phyloP scores from a whole-genome alignment of 768 basidiomycete species.

The Fomitopsis pulvina region DNA sequence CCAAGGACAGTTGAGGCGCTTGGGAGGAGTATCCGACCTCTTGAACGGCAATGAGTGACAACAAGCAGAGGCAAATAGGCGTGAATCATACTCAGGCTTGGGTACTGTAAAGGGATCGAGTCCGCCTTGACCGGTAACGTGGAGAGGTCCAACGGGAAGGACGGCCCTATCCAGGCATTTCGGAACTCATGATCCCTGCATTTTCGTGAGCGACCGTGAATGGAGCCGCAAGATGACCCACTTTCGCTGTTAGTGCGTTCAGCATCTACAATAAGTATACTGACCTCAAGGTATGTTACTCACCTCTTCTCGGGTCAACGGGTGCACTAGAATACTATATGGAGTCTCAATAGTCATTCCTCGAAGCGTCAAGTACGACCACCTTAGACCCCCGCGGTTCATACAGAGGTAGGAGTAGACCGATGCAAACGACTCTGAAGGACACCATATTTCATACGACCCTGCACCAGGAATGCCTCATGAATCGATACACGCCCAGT shows the following conservation, averaged over 20 bases:
- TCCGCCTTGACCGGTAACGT: constrained; percentile 44
- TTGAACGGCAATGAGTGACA: constrained; percentile 18
- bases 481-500: neutral
- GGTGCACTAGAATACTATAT: constrained; percentile 64
- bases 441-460: constrained; percentile 79
- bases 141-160: constrained; percentile 61
- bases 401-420: constrained; percentile 74
- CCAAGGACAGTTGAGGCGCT: constrained; percentile 41
- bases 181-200: constrained; percentile 71
- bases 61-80: neutral
- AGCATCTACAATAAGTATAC: neutral
- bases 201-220: too few species aligned
- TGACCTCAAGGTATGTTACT: constrained; percentile 16
- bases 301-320: constrained; percentile 65
- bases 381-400: constrained; percentile 68
- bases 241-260: too few species aligned
- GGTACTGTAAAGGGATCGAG: constrained; percentile 61
- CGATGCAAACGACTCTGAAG: constrained; percentile 62
- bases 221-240: constrained; percentile 22
- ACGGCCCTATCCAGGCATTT: constrained; percentile 65
- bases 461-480: constrained; percentile 34
- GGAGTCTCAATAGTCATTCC: neutral
- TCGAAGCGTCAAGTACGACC: neutral
- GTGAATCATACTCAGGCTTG: constrained; percentile 31
- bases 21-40: constrained; percentile 67